Conservation (phyloP, 768 basidiomycete species). For the Porpolomopsis calyptriformis region DNA sequence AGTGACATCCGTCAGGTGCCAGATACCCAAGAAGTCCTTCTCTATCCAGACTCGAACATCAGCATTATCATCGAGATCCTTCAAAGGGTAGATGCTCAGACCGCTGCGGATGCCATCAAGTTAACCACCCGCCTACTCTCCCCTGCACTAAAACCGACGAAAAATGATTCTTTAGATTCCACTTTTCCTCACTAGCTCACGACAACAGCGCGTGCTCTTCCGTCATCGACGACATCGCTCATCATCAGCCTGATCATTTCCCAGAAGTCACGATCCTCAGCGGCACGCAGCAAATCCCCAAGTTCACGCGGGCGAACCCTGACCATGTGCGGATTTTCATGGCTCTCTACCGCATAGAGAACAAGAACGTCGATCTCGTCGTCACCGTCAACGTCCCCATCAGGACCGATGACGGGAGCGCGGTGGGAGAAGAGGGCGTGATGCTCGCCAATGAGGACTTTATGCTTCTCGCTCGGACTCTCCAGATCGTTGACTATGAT, state of each 20-base stretch:
- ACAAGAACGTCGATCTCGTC: conserved; percentile 70
- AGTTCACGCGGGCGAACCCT: conserved; percentile 53
- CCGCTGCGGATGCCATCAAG: conserved; percentile 59
- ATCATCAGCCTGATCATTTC: conserved; percentile 25
- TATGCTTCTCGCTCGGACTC: conserved; percentile 39
- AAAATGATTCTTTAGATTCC: conserved; percentile 48
- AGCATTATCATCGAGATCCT: conserved; percentile 83
- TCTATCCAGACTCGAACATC: conserved; percentile 55
- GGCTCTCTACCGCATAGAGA: conserved; percentile 68
- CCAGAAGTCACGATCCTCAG: conserved; percentile 39
- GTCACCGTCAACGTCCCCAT: conserved; percentile 76
- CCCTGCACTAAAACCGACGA: conserved; percentile 6
- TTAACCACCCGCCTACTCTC: conserved; percentile 24
- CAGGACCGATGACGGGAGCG: conserved; percentile 33
- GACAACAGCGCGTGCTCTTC: conserved; percentile 67
- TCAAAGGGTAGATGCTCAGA: conserved; percentile 50
- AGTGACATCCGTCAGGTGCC: conserved; percentile 73
- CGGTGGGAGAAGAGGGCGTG: conserved; percentile 28
- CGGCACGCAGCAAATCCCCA: conserved; percentile 64
- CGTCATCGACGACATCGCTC: conserved; percentile 30
- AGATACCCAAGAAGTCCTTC: conserved; percentile 88
- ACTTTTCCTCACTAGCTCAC: conserved; percentile 82
- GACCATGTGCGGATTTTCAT: conserved; percentile 72
- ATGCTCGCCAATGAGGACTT: conserved; percentile 39
- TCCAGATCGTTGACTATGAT: conserved; percentile 56